Percentiles rank a stretch among this genome's conserved stretches.
Conservation (phyloP, 208 protist genomes). For the Acanthamoeba royreba region DNA sequence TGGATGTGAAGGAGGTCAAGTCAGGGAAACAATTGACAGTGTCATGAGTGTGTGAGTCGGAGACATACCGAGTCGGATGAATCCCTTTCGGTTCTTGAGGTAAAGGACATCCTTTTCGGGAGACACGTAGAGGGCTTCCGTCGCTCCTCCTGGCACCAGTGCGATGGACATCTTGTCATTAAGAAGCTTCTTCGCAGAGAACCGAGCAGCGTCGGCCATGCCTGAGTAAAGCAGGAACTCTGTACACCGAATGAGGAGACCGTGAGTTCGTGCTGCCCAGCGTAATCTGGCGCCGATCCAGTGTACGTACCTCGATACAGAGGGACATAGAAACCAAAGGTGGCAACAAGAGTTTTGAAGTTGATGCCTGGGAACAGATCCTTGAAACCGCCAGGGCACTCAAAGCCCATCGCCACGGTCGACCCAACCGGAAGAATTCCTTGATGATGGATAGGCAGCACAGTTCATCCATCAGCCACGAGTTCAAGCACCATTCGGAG, state of each 20-base stretch:
- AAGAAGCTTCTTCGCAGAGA: conserved; percentile 30
- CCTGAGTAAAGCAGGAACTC: conserved; percentile 32
- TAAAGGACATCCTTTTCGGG: conserved; percentile 27
- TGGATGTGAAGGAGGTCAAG: not conserved
- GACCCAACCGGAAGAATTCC: not conserved
- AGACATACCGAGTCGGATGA: not conserved
- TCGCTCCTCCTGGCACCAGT: conserved; percentile 30
- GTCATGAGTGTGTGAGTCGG: not conserved
- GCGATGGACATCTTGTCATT: not conserved
- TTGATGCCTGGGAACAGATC: conserved; percentile 35
- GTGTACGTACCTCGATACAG: not conserved
- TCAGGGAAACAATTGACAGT: not conserved
- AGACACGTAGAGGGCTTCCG: not conserved
- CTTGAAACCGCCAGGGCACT: not conserved
- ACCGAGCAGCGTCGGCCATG: not conserved
- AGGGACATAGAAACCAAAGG: conserved; percentile 11
- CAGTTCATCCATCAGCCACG: not conserved
- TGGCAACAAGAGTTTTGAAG: not conserved
- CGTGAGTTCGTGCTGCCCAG: not conserved
- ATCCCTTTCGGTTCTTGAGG: conserved; percentile 22
- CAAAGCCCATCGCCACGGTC: not conserved
- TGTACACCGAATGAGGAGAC: not conserved
- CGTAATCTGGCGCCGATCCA: not conserved
- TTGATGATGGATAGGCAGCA: not conserved
- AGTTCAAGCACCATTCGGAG: not conserved